Base-by-base conservation (phyloP, 192 early-diverging fungal genomes). In the Coemansia erecta region DNA sequence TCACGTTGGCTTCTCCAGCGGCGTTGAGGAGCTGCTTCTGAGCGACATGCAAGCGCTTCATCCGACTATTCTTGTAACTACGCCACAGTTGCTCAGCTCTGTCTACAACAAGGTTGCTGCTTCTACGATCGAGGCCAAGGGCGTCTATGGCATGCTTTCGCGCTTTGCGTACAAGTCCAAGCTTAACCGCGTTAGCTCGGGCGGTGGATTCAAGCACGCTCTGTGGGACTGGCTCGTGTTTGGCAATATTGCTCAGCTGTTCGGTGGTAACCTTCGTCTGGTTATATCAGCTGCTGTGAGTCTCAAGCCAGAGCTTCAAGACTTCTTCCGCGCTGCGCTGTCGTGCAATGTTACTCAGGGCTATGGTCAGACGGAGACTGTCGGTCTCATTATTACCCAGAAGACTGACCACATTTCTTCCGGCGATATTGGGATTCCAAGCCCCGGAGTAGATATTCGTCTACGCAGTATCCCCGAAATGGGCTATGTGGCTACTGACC, bases 151-250 rank as follows among this genome's bases (percentile, higher is more conserved):
- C 26, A 2, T 58, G 3, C 52, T 89, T 6, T 77, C 82, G 12
- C 77, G 83, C 41, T 52, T 61, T 18, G 87, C 65, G 11, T 58
- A 81, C 37, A 82, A 72, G 22, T 59, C 52, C 61, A 87, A 86
- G 45, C 35, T 85, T 23, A 84, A 77, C 24, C 82, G 84, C 18
- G 61, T 90, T 10, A 60, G 59, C 1, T 70, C 76, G 13, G 64
- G 72, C 43, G 83, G n/a, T n/a, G n/a, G n/a, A n/a, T n/a, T n/a
- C n/a, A n/a, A n/a, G n/a, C n/a, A n/a, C n/a, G n/a, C n/a, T 15
- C 46, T 95, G 17, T 95, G 92, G 92, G 94, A 95, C 63, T 81
- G 81, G 26, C 60, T 95, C n/a, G 60, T 95, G 14, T 95, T 94
- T 63, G 82, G 77, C 74, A 94, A 94, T 58, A 69, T 93, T 26